Percentiles rank a stretch among this genome's conserved stretches.
Conservation (phyloP, 2,329 filamentous ascomycete genomes). For the Stagonosporopsis chrysanthemi region DNA sequence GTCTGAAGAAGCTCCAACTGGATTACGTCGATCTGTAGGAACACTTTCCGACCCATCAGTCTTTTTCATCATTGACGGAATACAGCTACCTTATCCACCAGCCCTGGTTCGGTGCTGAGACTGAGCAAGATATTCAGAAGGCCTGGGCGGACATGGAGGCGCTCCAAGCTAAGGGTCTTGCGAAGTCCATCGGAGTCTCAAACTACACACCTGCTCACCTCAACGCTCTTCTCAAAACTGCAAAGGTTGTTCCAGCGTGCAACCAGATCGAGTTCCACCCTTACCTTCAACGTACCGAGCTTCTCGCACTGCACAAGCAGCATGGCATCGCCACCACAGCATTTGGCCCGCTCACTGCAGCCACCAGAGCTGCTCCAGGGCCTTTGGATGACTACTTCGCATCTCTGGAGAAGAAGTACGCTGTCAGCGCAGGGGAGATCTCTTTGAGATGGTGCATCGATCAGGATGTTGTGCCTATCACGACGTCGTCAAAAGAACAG, state of each 20-base stretch:
- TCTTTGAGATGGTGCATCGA: constrained; percentile 68
- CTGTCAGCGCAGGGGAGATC: constrained; percentile 64
- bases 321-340: constrained; percentile 58
- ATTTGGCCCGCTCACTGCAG: constrained; percentile 58
- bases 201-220: constrained; percentile 65
- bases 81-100: constrained; percentile 67
- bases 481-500: constrained; percentile 67
- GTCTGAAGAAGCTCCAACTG: constrained; percentile 66
- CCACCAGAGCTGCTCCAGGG: constrained; percentile 63
- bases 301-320: constrained; percentile 62
- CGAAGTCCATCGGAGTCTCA: constrained; percentile 68
- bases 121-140: constrained; percentile 62
- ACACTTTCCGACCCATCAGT: accelerated
- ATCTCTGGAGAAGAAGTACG: constrained; percentile 66
- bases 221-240: constrained; percentile 60
- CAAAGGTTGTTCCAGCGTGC: constrained; percentile 65
- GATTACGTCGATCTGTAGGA: constrained; percentile 68
- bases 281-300: constrained; percentile 67
- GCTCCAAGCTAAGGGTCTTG: constrained; percentile 63
- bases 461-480: constrained; percentile 65
- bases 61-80: constrained; percentile 5
- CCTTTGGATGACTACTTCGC: constrained; percentile 63
- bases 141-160: constrained; percentile 68
- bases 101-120: constrained; percentile 63
- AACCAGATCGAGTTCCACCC: constrained; percentile 77